Percentiles rank a stretch among this genome's conserved stretches.
These are phyloP conservation scores for Fusarium abutilonis DNA, from an alignment of 2,329 filamentous ascomycete species.

Conservation along the genomic window DNA sequence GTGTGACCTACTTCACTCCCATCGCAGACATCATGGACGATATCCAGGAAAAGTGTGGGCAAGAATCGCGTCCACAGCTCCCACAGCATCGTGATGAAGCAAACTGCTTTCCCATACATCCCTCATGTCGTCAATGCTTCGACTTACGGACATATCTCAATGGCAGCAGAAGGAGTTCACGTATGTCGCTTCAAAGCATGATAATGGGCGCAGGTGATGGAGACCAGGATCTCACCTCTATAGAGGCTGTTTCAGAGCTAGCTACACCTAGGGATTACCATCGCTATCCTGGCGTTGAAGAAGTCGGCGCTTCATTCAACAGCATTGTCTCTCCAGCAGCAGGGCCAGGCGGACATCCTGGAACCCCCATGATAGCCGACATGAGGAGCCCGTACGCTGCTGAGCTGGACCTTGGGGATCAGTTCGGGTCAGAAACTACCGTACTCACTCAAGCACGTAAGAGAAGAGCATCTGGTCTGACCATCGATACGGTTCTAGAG, in stretches of 20 bases:
- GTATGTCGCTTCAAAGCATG: constrained; percentile 56
- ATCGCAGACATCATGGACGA: constrained; percentile 58
- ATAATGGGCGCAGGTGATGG: constrained; percentile 50
- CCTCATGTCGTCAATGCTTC: constrained; percentile 55
- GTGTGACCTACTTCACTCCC: constrained; percentile 57
- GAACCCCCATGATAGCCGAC: constrained; percentile 49
- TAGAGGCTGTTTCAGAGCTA: constrained; percentile 54
- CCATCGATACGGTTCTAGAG: constrained; percentile 1
- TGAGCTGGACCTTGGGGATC: constrained; percentile 50
- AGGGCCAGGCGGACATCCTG: constrained; percentile 17
- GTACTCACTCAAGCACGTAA: constrained; percentile 32
- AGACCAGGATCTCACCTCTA: constrained; percentile 54
- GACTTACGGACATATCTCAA: constrained; percentile 54
- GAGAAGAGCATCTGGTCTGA: constrained; percentile 14
- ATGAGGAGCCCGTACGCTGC: constrained; percentile 54
- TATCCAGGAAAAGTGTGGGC: constrained; percentile 56
- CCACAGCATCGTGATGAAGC: constrained; percentile 55
- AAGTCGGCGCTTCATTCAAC: constrained; percentile 49
- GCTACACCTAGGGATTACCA: constrained; percentile 54
- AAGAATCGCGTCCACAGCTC: constrained; percentile 53
- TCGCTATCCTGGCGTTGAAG: constrained; percentile 50
- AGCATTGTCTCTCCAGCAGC: constrained; percentile 42
- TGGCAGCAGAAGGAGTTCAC: constrained; percentile 55
- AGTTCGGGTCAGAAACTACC: constrained; percentile 32
- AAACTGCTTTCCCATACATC: constrained; percentile 54